Evolutionary conservation across 768 basidiomycete genomes (phyloP).

Genomic region (Ramaria rubella): DNA sequence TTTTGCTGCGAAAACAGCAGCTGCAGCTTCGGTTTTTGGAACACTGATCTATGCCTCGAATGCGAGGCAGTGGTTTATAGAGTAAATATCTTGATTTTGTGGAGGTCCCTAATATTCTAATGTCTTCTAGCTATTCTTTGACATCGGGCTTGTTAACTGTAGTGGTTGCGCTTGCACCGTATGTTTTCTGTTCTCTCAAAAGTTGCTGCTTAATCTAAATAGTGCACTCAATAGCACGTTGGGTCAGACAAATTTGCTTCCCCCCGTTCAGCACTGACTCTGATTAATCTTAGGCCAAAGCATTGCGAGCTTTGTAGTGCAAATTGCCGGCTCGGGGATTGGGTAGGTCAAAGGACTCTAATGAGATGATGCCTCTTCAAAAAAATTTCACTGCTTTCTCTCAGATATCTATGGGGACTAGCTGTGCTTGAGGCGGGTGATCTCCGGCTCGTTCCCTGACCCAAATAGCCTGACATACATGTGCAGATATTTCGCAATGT

Average conservation of each 20-base stretch:
- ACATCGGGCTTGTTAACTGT: slow-evolving; percentile 25
- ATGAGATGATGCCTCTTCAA: neutral
- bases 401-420: slow-evolving; percentile 15
- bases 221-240: neutral
- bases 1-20: slow-evolving; percentile 22
- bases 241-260: neutral
- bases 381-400: neutral
- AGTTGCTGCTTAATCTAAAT: neutral
- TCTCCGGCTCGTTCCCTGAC: neutral
- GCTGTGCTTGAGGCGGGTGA: slow-evolving; percentile 14
- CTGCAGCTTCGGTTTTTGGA: slow-evolving; percentile 21
- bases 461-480: neutral
- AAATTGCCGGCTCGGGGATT: slow-evolving; percentile 21
- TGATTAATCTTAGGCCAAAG: slow-evolving; percentile 19
- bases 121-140: slow-evolving; percentile 15
- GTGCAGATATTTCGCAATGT: slow-evolving; percentile 24
- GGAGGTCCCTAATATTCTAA: neutral
- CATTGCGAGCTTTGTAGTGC: slow-evolving; percentile 24
- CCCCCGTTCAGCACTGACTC: neutral
- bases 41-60: slow-evolving; percentile 22
- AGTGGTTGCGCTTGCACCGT: slow-evolving; percentile 25
- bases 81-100: neutral
- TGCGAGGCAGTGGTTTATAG: slow-evolving; percentile 21
- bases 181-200: slow-evolving; percentile 14
- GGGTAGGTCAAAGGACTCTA: slow-evolving; percentile 12